phyloP scores from a whole-genome alignment of 306 rosid species.

The Gastrolobium villosum region DNA sequence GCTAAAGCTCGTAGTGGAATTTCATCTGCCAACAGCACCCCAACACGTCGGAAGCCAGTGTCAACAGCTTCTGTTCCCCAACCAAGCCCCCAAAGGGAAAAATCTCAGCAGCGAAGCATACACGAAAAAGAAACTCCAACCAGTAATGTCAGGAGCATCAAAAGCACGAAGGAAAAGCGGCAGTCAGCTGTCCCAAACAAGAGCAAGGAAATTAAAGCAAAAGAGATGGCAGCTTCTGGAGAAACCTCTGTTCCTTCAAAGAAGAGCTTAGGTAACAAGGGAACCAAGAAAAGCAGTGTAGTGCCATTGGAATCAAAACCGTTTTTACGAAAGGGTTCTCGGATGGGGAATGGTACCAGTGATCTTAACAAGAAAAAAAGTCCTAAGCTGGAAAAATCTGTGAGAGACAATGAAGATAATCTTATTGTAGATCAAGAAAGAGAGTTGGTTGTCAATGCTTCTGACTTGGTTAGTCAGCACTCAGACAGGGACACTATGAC shows the following conservation, averaged over 20 bases:
- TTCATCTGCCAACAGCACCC: conserved; percentile 70
- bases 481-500: conserved; percentile 57
- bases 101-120: conserved; percentile 62
- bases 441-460: conserved; percentile 60
- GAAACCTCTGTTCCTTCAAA: conserved; percentile 69
- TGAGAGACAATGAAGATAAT: conserved; percentile 52
- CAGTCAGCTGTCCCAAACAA: conserved; percentile 60
- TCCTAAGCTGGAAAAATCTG: conserved; percentile 64
- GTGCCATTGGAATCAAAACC: conserved; percentile 97
- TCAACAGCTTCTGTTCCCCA: conserved; percentile 61
- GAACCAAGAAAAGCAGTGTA: conserved; percentile 87
- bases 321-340: conserved; percentile 86
- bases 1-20: conserved; percentile 60
- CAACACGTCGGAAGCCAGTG: conserved; percentile 65
- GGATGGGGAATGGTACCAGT: conserved; percentile 58
- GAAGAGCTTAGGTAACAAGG: conserved; percentile 66
- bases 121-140: conserved; percentile 67
- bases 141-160: conserved; percentile 55
- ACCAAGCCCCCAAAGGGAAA: conserved; percentile 64
- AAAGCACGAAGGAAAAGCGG: conserved; percentile 67
- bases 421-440: conserved; percentile 60
- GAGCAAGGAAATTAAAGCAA: conserved; percentile 65
- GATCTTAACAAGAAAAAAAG: conserved; percentile 66
- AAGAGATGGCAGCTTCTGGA: conserved; percentile 60
- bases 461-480: conserved; percentile 65